Conservation (phyloP, 805 yeast species). For the Metschnikowia santaceciliae region DNA sequence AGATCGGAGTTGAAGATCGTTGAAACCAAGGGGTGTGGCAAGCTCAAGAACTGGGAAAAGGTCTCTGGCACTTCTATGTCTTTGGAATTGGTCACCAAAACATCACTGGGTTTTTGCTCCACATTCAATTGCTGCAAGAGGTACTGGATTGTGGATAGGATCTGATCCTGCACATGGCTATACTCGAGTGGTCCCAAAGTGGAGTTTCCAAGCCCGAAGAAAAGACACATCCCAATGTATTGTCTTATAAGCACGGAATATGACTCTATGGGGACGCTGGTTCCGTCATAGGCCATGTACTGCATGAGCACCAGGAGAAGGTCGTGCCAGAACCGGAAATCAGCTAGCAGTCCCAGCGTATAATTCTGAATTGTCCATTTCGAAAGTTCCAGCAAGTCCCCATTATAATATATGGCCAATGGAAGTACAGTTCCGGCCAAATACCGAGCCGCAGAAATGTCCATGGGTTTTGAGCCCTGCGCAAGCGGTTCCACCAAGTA, state of each 20-base stretch:
- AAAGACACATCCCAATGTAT: conserved; percentile 9
- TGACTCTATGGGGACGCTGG: not conserved
- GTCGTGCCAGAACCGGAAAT: conserved; percentile 15
- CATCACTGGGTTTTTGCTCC: not conserved
- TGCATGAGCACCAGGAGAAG: conserved; percentile 5
- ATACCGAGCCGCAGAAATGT: conserved; percentile 14
- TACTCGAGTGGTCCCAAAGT: conserved; percentile 24
- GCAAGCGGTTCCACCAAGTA: conserved; percentile 23
- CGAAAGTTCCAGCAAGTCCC: conserved; percentile 24
- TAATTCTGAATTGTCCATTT: conserved; percentile 21
- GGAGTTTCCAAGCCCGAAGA: conserved; percentile 13
- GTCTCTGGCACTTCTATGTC: conserved; percentile 1
- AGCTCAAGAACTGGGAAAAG: conserved; percentile 17
- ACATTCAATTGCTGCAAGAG: conserved; percentile 2
- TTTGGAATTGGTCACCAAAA: not conserved
- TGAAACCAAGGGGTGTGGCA: conserved; percentile 4
- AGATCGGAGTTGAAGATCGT: not conserved
- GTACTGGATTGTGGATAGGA: conserved; percentile 21
- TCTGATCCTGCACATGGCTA: conserved; percentile 26
- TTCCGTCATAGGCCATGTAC: conserved; percentile 2
- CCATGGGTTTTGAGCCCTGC: conserved; percentile 8
- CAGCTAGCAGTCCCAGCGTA: not conserved
- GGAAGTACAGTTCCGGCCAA: conserved; percentile 27
- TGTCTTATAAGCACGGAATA: conserved; percentile 4
- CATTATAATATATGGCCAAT: conserved; percentile 15